Evolutionary conservation across 2,329 filamentous ascomycete species (phyloP), one percentile per base, ranked within the genome.

Genomic region (Lizonia empirigonia): DNA sequence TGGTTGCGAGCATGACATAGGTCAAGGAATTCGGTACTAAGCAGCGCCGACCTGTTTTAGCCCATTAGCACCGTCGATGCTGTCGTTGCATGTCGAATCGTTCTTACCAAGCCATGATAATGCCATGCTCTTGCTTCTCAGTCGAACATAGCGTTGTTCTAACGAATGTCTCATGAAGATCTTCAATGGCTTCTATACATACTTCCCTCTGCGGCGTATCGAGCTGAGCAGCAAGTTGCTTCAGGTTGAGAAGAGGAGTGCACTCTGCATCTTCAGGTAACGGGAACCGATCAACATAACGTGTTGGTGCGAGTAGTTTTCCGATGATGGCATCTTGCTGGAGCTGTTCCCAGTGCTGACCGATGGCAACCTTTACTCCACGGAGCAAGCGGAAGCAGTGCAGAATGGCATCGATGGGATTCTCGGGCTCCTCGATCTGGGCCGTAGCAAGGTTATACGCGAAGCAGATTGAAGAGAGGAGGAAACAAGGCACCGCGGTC

Each of bases 361-460:
- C 45, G 8, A 67, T 56, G 20, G 63, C 64, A 5, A 67, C 40
- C 35, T 56, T 59, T 19, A 70, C 62, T 12, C 67, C 67, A 18
- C 66, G 63, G 9, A 67, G 46, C 7, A 70, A 40, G 42, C 62
- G 62, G 46, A 70, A 67, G 52, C 65, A 67, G 32, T 70, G 67
- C 20, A 65, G 53, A 13, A 70, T 53, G 19, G 61, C 58, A 12
- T 46, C 44, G 10, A 70, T 59, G 7, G 67, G 61, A 44, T 70
- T 61, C 15, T 67, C 64, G 18, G 65, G 63, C 32, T 54, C 53
- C 33, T 65, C 61, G 5, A 67, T 44, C 23, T 63, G 63, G 8
- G 62, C 65, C 7, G 61, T 62, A 8, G 55, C 65, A 39, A 70
- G 61, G 40, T 69, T 66, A 53, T 70, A 70, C 13, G 58, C 62